phyloP scores from a whole-genome alignment of 2,329 filamentous ascomycete species.

The Paracamarosporium sp. region DNA sequence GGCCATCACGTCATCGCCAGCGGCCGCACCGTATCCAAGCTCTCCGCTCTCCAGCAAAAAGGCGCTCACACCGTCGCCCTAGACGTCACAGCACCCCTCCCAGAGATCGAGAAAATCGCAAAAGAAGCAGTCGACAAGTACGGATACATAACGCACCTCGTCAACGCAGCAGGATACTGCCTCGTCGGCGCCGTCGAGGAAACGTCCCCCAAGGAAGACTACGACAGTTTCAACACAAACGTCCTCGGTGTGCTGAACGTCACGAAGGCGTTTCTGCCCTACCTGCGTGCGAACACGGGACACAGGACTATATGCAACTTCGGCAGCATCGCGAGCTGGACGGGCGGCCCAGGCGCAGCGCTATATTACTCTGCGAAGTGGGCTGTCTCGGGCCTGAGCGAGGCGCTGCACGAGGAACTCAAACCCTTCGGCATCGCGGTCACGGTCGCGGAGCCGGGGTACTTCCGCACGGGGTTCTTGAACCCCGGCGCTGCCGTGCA shows the following conservation, averaged over 20 bases:
- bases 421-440: slow-evolving; percentile 53
- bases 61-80: slow-evolving; percentile 47
- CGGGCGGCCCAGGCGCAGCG: slow-evolving; percentile 47
- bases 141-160: slow-evolving; percentile 53
- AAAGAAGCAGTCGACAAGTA: slow-evolving; percentile 48
- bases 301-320: slow-evolving; percentile 56
- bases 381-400: slow-evolving; percentile 51
- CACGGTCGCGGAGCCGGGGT: slow-evolving; percentile 58
- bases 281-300: slow-evolving; percentile 51
- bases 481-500: slow-evolving; percentile 27
- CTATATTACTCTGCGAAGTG: slow-evolving; percentile 58
- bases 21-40: slow-evolving; percentile 48
- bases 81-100: slow-evolving; percentile 49
- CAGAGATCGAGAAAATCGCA: slow-evolving; percentile 43
- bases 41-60: slow-evolving; percentile 41
- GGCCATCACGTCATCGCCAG: slow-evolving; percentile 59
- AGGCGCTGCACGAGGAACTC: slow-evolving; percentile 53
- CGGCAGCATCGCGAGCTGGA: slow-evolving; percentile 54
- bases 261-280: slow-evolving; percentile 56
- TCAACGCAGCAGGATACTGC: slow-evolving; percentile 57
- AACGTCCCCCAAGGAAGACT: slow-evolving; percentile 49
- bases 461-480: slow-evolving; percentile 59
- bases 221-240: slow-evolving; percentile 58
- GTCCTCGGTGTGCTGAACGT: slow-evolving; percentile 61
- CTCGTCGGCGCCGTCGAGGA: slow-evolving; percentile 56